Conservation (phyloP, 2,329 filamentous ascomycete species). For the Diaporthe helianthi region DNA sequence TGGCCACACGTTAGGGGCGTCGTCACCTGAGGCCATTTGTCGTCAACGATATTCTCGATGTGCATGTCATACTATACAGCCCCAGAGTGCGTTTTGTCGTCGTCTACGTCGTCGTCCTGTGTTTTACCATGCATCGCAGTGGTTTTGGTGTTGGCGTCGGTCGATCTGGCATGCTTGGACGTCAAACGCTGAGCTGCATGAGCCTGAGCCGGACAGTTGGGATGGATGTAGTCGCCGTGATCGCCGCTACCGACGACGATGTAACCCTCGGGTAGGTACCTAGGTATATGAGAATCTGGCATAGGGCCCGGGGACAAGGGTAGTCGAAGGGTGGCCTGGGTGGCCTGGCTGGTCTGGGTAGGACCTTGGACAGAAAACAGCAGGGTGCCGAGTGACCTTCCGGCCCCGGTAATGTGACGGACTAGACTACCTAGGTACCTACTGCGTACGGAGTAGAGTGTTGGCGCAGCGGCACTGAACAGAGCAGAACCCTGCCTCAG, state of each 20-base stretch:
- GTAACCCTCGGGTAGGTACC: constrained; percentile 25
- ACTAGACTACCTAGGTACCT: too few species aligned
- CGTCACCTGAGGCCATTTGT: constrained; percentile 1
- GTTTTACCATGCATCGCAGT: neutral
- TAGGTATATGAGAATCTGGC: constrained; percentile 21
- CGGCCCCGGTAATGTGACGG: constrained; percentile 22
- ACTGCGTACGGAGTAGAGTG: too few species aligned
- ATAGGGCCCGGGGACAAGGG: constrained; percentile 10
- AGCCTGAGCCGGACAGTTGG: constrained; percentile 25
- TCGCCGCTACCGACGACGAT: constrained; percentile 30
- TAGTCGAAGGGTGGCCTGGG: constrained; percentile 16
- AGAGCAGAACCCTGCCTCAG: constrained; percentile 9
- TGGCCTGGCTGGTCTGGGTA: neutral
- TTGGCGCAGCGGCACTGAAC: neutral
- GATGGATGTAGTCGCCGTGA: constrained; percentile 29
- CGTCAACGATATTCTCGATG: neutral
- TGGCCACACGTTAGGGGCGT: neutral
- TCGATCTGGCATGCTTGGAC: constrained; percentile 21
- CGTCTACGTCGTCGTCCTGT: neutral
- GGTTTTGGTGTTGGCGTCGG: neutral
- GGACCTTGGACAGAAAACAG: neutral
- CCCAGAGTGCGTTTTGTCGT: too few species aligned
- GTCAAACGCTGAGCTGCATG: constrained; percentile 29
- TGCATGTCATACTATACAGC: neutral
- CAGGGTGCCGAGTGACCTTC: constrained; percentile 8